Evolutionary conservation across 495 filamentous ascomycete genomes (phyloP).

Genomic region (Talaromyces nanjingensis): DNA sequence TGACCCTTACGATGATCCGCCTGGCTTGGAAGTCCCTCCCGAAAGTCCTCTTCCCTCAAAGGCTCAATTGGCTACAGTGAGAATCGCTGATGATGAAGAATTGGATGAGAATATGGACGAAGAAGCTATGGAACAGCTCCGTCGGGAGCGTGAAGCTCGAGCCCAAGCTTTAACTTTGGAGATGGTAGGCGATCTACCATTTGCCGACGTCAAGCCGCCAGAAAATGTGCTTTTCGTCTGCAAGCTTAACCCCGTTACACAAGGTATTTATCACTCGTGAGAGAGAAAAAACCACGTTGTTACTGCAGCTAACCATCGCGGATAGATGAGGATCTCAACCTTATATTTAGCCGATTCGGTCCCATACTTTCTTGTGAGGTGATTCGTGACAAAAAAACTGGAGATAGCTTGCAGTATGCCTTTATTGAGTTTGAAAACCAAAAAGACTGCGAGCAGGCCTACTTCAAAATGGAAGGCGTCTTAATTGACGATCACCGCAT

Average conservation of each 20-base stretch:
- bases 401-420: constrained; percentile 93
- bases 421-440: constrained; percentile 97
- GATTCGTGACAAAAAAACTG: constrained; percentile 88
- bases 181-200: constrained; percentile 96
- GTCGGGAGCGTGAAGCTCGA: constrained; percentile 84
- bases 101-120: constrained; percentile 71
- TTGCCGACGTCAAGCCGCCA: constrained; percentile 94
- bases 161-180: constrained; percentile 93
- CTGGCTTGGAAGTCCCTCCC: constrained; percentile 65
- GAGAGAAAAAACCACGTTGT: background rate
- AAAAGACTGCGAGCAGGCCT: constrained; percentile 87
- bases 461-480: constrained; percentile 97
- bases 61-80: constrained; percentile 81
- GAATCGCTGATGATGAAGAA: constrained; percentile 85
- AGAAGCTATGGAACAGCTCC: constrained; percentile 67
- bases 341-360: constrained; percentile 96
- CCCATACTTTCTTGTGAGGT: constrained; percentile 94
- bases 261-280: constrained; percentile 38
- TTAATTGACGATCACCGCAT: constrained; percentile 97
- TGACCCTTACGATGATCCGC: constrained; percentile 78
- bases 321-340: constrained; percentile 79
- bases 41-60: constrained; percentile 75
- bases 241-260: constrained; percentile 95
- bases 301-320: constrained; percentile 11
- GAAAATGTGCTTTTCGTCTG: constrained; percentile 98